These are phyloP conservation scores for Pleurotus djamor DNA, from an alignment of 768 basidiomycete species.

Conservation along the genomic window DNA sequence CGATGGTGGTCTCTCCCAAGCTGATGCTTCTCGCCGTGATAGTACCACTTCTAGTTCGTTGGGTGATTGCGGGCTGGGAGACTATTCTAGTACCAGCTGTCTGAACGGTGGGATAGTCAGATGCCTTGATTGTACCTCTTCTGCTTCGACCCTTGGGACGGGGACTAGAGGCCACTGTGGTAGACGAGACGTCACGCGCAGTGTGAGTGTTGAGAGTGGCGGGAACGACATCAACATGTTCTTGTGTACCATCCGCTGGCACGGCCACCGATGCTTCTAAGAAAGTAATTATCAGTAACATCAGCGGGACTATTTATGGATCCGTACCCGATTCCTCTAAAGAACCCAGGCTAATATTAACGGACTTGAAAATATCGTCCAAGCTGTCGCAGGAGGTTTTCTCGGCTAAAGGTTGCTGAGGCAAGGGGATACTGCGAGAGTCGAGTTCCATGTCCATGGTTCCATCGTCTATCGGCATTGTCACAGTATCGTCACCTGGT, in stretches of 20 bases:
- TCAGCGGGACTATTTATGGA: background rate
- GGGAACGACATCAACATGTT: background rate
- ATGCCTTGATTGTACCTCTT: conserved; percentile 5
- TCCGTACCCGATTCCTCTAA: background rate
- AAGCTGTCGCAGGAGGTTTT: background rate
- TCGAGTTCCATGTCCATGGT: conserved; percentile 6
- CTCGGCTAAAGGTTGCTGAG: background rate
- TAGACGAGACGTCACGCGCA: too few relatives aligned
- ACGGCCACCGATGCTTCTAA: background rate
- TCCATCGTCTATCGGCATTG: background rate
- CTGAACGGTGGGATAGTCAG: background rate
- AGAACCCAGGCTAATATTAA: background rate
- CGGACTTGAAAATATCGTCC: conserved; percentile 4
- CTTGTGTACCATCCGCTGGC: background rate
- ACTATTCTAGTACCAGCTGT: background rate
- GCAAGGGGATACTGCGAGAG: background rate
- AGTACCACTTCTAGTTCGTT: background rate
- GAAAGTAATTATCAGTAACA: background rate
- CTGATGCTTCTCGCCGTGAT: background rate
- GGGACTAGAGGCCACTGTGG: too few relatives aligned
- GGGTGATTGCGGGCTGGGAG: background rate
- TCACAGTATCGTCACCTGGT: background rate
- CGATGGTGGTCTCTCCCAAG: background rate
- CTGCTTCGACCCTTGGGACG: background rate
- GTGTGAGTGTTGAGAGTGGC: too few relatives aligned